Evolutionary conservation across 768 basidiomycete genomes (phyloP), one percentile per base, ranked within the genome.

Genomic region (Tubosaeta brunneosetosa): DNA sequence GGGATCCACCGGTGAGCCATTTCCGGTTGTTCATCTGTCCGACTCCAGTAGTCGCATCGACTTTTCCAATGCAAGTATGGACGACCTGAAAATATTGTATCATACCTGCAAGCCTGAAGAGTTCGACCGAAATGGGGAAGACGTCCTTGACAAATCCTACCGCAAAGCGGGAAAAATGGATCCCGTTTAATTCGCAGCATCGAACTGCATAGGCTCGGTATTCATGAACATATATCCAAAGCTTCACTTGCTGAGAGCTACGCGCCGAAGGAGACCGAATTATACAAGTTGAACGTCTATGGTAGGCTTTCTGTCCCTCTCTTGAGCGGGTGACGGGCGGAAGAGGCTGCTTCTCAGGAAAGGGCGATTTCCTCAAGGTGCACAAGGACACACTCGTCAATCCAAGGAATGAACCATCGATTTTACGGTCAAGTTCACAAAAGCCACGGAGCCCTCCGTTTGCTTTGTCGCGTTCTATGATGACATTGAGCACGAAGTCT

Each of bases 81-180:
- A 55, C 19, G 33, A 50, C 3, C 48, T 52, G 13, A 53, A 65
- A n/a, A 38, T 53, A 3, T 70, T 78, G 6, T 53, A 65, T 0
- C 47, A 55, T 0, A 70, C 71, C 0, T 77, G 76, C 54, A 56
- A 72, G 5, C 73, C 69, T 0, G 76, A 76, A 3, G 67, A 72
- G 0, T 79, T 77, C 45, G 76, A 77, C 4, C 27, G 49, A 1
- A 59, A 66, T 22, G 49, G 70, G 7, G 49, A 75, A 34, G 68
- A 76, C 27, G 71, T 77, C 0, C 53, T 72, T 3, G 77, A 79
- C 56, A 73, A 76, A 44, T 62, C 71, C 0, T 79, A 77, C 54
- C 66, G 77, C 19, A 77, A 75, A 53, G 77, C 76, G 0, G 72
- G 74, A 1, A 79, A 79, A 62, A 58, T 81, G 58, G 74, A 77